Percentiles rank a stretch among this genome's conserved stretches.
Evolutionary conservation across 2,329 filamentous ascomycete genomes (phyloP).

Genomic region (Biscogniauxia mediterranea): DNA sequence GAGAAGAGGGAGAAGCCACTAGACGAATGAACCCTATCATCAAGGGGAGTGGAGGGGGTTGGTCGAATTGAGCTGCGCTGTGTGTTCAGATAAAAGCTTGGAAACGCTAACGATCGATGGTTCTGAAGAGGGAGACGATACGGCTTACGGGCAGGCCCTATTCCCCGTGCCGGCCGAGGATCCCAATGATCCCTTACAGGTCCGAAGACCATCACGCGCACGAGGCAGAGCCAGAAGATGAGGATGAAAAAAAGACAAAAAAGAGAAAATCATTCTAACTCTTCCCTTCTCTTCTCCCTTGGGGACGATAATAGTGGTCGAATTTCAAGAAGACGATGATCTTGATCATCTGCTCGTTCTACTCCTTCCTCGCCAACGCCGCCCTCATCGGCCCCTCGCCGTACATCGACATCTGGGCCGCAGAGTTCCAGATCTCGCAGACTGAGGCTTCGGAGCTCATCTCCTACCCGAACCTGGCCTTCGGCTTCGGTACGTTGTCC

Average conservation of each 20-base stretch:
- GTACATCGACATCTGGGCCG: slow-evolving; percentile 54
- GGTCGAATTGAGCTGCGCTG: too few species aligned
- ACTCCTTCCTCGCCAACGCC: slow-evolving; percentile 59
- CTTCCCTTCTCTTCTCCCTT: too few species aligned
- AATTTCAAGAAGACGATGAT: slow-evolving; percentile 57
- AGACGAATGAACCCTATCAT: too few species aligned
- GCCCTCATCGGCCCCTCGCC: slow-evolving; percentile 56
- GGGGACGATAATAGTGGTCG: slow-evolving; percentile 43
- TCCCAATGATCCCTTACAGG: slow-evolving; percentile 30
- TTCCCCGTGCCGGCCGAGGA: slow-evolving; percentile 31
- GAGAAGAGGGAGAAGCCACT: background rate
- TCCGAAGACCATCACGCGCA: slow-evolving; percentile 7
- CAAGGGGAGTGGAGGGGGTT: background rate
- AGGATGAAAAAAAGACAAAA: background rate
- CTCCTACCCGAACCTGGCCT: slow-evolving; percentile 60
- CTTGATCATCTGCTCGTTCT: slow-evolving; percentile 52
- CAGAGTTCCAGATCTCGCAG: slow-evolving; percentile 50
- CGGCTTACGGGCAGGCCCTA: slow-evolving; percentile 28
- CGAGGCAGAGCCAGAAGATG: background rate
- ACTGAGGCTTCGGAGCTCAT: slow-evolving; percentile 54
- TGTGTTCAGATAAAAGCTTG: too few species aligned
- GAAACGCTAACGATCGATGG: background rate
- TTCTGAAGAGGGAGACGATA: slow-evolving; percentile 29
- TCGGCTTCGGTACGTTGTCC: slow-evolving; percentile 48
- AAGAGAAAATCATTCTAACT: slow-evolving; percentile 7